Evolutionary conservation across 139 green algal genomes (phyloP), one percentile per base, ranked within the genome.

Genomic region (Desmodesmus armatus): DNA sequence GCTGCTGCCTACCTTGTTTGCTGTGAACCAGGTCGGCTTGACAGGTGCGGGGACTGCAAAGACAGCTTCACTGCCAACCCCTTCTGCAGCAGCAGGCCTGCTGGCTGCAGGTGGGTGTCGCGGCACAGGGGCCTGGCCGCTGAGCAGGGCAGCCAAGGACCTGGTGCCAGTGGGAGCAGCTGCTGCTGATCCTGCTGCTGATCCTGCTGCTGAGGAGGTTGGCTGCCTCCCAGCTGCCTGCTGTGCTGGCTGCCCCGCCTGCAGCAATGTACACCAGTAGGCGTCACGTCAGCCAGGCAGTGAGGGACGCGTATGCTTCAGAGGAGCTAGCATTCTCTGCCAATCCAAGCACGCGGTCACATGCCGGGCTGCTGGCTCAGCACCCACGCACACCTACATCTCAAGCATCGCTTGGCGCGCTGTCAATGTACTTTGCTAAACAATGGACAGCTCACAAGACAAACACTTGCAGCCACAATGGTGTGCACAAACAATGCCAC

Each of bases 151-250:
- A 47, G 73, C 40, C 19, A 37, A 47, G 35, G 40, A 43, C 41
- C 21, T 33, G 23, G 6, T 27, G 55, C 39, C 29, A n/a, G 25
- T 35, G 7, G 39, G 29, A 40, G 29, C 29, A 5, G 27, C 29
- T 21, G 63, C 11, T 1, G 63, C 60, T 27, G 31, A 27, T 27
- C 60, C 69, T 51, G 40, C 44, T 63, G 71, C 29, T 63, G n/a
- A 4, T 27, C n/a, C 1, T n/a, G 65, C 65, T 41, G 6, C 5
- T 27, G 31, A 44, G 7, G 65, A 43, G 65, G 11, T 21, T 47
- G 35, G 65, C 31, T 35, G 35, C n/a, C 65, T 72, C n/a, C 35
- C 60, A 40, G 60, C n/a, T 69, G 60, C 60, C 60, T 69, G 60
- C 60, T 39, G 60, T 3, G 2, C 7, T 69, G n/a, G n/a, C n/a